A percentile compares a stretch with the other conserved stretches of the same genome.
Evolutionary conservation across 169 alveolate genomes (phyloP).

Genomic region (Cryptosporidium viatorum): DNA sequence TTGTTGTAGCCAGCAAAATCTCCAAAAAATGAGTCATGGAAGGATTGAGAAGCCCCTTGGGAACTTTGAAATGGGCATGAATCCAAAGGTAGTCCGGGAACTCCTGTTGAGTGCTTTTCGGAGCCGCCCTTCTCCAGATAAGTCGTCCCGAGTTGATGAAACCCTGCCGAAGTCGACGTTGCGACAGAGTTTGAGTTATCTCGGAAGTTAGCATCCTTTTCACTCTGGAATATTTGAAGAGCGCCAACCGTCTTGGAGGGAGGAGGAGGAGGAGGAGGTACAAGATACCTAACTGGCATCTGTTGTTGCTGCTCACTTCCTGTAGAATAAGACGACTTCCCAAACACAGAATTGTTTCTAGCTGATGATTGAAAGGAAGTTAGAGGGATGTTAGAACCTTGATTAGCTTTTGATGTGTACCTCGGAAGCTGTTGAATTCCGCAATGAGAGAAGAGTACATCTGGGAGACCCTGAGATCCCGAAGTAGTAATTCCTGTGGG

Average conservation of each 20-base stretch:
- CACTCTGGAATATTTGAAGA: background rate
- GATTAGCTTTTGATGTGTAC: background rate
- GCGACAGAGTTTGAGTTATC: slow-evolving; percentile 30
- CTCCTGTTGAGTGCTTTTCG: background rate
- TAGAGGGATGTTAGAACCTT: background rate
- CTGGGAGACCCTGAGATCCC: background rate
- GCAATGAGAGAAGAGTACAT: background rate
- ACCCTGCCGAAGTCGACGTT: slow-evolving; percentile 71
- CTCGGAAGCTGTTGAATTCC: background rate
- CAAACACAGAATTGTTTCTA: background rate
- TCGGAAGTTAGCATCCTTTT: slow-evolving; percentile 8
- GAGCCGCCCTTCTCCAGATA: slow-evolving; percentile 9
- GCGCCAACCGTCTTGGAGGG: slow-evolving; percentile 1
- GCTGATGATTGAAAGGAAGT: background rate
- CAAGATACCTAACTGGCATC: slow-evolving; percentile 14
- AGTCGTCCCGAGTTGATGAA: background rate
- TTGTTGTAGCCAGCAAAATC: background rate
- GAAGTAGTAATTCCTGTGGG: background rate
- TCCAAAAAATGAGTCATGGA: slow-evolving; percentile 5
- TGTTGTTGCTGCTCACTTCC: slow-evolving; percentile 7
- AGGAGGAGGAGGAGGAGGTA: slow-evolving; percentile 68
- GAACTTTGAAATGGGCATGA: background rate
- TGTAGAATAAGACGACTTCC: background rate
- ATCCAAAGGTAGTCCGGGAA: background rate
- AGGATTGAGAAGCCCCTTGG: slow-evolving; percentile 7